Percentiles rank a stretch among this genome's conserved stretches.
Conservation (phyloP, 2,329 filamentous ascomycete genomes). For the Dactylellina haptotyla region DNA sequence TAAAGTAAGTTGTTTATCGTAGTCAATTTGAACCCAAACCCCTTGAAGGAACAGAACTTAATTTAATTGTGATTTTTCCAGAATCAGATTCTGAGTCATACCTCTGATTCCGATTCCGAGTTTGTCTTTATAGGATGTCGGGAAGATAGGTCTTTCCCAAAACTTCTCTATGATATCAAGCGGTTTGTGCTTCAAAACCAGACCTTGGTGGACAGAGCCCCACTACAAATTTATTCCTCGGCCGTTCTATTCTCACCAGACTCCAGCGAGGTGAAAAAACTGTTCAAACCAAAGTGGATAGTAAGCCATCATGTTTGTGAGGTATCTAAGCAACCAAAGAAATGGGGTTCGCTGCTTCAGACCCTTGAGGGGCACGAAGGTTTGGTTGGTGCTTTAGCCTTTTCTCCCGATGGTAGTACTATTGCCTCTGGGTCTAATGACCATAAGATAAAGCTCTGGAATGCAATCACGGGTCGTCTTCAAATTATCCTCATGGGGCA, state of each 20-base stretch:
- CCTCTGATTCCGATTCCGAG: no score
- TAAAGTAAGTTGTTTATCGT: slow-evolving; percentile 4
- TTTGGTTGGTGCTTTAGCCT: slow-evolving; percentile 56
- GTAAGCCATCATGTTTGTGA: neutral
- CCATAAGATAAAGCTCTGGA: slow-evolving; percentile 58
- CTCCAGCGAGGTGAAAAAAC: neutral
- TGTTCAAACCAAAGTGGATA: slow-evolving; percentile 1
- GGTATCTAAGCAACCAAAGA: neutral
- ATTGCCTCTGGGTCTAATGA: slow-evolving; percentile 58
- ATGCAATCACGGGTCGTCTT: slow-evolving; percentile 19
- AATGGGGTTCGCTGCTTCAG: neutral
- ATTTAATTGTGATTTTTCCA: no score
- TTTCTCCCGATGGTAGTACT: slow-evolving; percentile 57
- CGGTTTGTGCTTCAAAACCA: slow-evolving; percentile 9
- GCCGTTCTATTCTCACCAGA: slow-evolving; percentile 13
- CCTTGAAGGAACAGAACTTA: no score
- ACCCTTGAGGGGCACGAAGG: slow-evolving; percentile 70
- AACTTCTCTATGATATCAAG: slow-evolving; percentile 5
- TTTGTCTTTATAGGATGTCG: neutral
- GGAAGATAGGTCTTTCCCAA: neutral
- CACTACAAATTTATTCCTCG: neutral
- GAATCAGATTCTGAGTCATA: no score
- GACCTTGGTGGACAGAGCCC: neutral
- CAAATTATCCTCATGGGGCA: neutral
- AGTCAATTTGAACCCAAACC: no score